A percentile compares a stretch with the other conserved stretches of the same genome.
Conservation (phyloP, 768 basidiomycete genomes). For the Leccinum truebloodii region DNA sequence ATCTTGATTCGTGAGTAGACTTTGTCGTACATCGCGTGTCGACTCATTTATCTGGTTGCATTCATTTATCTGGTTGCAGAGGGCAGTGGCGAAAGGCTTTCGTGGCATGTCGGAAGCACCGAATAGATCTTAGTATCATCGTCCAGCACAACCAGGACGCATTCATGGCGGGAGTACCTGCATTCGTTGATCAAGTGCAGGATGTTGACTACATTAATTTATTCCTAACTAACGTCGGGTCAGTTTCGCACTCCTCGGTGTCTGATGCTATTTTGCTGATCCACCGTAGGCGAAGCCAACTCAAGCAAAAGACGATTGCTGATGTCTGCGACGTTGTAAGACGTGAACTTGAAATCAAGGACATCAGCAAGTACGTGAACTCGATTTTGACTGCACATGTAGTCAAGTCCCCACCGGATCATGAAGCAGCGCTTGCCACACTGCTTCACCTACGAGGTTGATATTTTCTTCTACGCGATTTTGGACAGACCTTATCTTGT, state of each 20-base stretch:
- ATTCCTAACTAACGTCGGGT: conserved; percentile 87
- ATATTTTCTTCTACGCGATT: conserved; percentile 5
- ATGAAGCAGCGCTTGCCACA: conserved; percentile 78
- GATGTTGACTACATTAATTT: conserved; percentile 93
- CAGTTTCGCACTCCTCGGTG: conserved; percentile 22
- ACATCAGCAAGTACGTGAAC: conserved; percentile 82
- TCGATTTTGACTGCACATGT: conserved; percentile 91
- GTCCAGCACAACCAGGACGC: conserved; percentile 73
- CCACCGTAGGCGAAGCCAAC: conserved; percentile 54
- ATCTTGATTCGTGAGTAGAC: conserved; percentile 57
- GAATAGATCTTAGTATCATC: conserved; percentile 88
- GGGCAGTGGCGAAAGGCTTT: conserved; percentile 85
- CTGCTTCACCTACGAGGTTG: conserved; percentile 79
- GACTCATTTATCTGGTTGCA: too few species aligned
- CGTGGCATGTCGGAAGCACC: conserved; percentile 86
- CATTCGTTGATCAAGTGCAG: conserved; percentile 81
- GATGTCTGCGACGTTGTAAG: conserved; percentile 79
- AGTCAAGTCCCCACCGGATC: conserved; percentile 87
- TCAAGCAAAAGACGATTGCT: conserved; percentile 58
- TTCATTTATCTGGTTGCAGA: conserved; percentile 42
- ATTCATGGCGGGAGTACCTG: conserved; percentile 62
- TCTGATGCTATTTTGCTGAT: conserved; percentile 4
- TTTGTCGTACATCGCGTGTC: background rate
- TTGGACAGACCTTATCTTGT: background rate
- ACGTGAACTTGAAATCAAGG: conserved; percentile 64